phyloP scores from a whole-genome alignment of 164 flowering plant genomes.

The Sextonia rubra region DNA sequence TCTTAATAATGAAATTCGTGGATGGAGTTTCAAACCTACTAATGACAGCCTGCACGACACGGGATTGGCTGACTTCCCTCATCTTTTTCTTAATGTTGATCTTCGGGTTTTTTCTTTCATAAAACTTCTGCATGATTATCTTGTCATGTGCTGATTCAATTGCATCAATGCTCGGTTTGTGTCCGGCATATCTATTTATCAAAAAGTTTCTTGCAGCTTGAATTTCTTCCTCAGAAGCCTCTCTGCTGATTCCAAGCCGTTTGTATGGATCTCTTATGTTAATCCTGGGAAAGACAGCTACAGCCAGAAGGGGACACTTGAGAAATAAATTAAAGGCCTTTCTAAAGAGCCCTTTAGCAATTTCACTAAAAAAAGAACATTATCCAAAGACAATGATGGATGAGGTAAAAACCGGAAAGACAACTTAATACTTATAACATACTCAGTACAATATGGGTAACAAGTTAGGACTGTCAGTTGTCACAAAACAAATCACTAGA shows the following conservation, averaged over 20 bases:
- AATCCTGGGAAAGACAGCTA: slow-evolving; percentile 75
- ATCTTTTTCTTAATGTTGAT: slow-evolving; percentile 79
- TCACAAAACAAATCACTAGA: no score
- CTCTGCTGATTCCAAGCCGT: slow-evolving; percentile 85
- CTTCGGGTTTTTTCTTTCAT: slow-evolving; percentile 84
- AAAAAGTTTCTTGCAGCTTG: slow-evolving; percentile 92
- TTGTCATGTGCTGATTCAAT: slow-evolving; percentile 97
- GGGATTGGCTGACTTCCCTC: slow-evolving; percentile 64
- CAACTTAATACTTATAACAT: no score
- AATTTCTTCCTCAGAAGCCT: slow-evolving; percentile 95
- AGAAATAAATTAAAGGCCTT: not conserved
- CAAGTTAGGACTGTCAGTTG: no score
- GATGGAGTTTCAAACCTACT: slow-evolving; percentile 79
- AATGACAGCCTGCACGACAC: slow-evolving; percentile 53
- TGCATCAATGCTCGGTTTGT: slow-evolving; percentile 85
- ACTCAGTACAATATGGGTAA: no score
- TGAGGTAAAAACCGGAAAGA: not conserved
- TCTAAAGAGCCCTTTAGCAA: not conserved
- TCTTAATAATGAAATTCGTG: slow-evolving; percentile 54
- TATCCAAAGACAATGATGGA: not conserved
- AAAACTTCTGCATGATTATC: slow-evolving; percentile 90
- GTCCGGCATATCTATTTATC: slow-evolving; percentile 69
- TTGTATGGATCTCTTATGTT: slow-evolving; percentile 84
- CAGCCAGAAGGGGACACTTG: slow-evolving; percentile 11
- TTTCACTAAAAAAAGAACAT: not conserved